Percentiles rank a stretch among this genome's conserved stretches.
These are phyloP conservation scores for Conticribra weissflogii DNA, from an alignment of 108 stramenopile genomes.

Conservation along the genomic window DNA sequence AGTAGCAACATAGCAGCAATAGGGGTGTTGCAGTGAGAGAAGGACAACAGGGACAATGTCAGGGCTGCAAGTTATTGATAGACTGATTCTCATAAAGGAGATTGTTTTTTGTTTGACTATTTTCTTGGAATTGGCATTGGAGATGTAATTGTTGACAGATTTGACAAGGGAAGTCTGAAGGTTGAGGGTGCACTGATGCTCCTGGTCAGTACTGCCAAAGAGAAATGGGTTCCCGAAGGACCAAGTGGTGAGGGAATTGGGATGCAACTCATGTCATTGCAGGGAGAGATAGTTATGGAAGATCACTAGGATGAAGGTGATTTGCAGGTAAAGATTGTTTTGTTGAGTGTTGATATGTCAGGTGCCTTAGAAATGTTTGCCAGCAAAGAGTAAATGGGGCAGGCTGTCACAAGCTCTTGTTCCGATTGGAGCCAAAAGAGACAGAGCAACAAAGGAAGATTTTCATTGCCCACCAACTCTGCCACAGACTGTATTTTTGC, in stretches of 20 bases:
- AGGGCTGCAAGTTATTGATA: neutral
- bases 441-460: conserved; percentile 1
- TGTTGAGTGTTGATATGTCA: conserved; percentile 3
- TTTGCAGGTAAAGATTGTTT: neutral
- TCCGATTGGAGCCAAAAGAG: neutral
- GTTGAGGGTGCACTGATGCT: neutral
- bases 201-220: neutral
- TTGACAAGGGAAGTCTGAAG: conserved; percentile 2
- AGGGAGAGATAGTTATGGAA: conserved; percentile 13
- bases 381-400: conserved; percentile 5
- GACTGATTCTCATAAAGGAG: neutral
- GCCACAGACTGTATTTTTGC: neutral
- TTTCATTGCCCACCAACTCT: conserved; percentile 8
- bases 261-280: neutral
- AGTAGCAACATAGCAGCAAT: neutral
- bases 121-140: neutral
- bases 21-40: neutral
- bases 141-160: neutral
- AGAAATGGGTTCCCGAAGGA: conserved; percentile 4
- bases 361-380: conserved; percentile 1
- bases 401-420: neutral
- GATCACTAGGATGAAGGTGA: neutral
- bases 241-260: conserved; percentile 6
- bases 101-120: neutral
- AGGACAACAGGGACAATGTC: neutral